phyloP scores from a whole-genome alignment of 805 yeast genomes.

The Wickerhamomyces ciferrii region DNA sequence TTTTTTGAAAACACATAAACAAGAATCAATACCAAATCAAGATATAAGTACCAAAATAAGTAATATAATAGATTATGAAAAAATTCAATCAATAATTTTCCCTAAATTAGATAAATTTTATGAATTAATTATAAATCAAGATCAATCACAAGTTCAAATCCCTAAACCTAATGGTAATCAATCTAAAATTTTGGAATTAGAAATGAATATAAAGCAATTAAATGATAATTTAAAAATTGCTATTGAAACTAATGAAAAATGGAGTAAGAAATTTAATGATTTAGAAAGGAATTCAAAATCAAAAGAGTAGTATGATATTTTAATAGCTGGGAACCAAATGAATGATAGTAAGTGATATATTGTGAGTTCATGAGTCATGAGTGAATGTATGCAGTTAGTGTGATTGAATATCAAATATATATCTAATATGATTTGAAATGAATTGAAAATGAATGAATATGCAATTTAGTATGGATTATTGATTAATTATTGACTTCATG shows the following conservation, averaged over 20 bases:
- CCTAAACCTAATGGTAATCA: background rate
- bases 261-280: constrained; percentile 15
- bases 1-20: background rate
- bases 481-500: background rate
- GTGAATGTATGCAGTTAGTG: background rate
- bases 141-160: background rate
- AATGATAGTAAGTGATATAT: too few species aligned
- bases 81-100: constrained; percentile 4
- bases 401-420: too few species aligned
- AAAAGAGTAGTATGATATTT: background rate
- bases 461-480: background rate
- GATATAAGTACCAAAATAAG: constrained; percentile 3
- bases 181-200: constrained; percentile 5
- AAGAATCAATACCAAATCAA: background rate
- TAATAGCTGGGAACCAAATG: too few species aligned
- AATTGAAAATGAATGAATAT: background rate
- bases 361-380: background rate
- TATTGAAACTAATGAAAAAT: constrained; percentile 21
- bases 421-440: background rate
- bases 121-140: constrained; percentile 6
- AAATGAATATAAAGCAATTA: constrained; percentile 10
- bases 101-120: constrained; percentile 12
- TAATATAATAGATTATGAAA: constrained; percentile 5
- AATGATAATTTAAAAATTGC: constrained; percentile 13
- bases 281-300: background rate